Percentiles rank a stretch among this genome's conserved stretches.
Evolutionary conservation across 805 yeast species (phyloP).

Genomic region (Monosporozyma servazzii): DNA sequence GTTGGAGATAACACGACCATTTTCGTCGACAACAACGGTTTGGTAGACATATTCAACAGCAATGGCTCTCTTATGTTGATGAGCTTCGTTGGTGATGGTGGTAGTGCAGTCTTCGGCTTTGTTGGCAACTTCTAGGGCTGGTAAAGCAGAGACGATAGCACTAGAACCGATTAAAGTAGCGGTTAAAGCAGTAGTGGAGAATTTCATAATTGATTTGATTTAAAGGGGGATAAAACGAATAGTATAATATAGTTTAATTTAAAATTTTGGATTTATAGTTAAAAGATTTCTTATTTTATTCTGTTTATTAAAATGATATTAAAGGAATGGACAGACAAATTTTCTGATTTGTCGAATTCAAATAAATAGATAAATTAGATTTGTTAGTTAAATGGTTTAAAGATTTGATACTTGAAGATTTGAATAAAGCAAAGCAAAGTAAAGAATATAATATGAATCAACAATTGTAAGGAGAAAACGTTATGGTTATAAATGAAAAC

Average conservation of each 20-base stretch:
- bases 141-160: conserved; percentile 25
- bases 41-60: conserved; percentile 46
- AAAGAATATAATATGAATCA: background rate
- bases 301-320: background rate
- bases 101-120: conserved; percentile 23
- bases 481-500: background rate
- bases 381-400: background rate
- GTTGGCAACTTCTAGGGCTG: conserved; percentile 7
- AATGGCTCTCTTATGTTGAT: conserved; percentile 44
- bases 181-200: conserved; percentile 27
- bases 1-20: conserved; percentile 7
- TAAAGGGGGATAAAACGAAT: background rate
- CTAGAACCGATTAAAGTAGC: conserved; percentile 27
- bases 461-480: background rate
- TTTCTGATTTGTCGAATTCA: background rate
- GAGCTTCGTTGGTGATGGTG: conserved; percentile 27
- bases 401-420: background rate
- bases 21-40: conserved; percentile 43
- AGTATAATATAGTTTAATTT: background rate
- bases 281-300: background rate
- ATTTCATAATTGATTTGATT: conserved; percentile 22
- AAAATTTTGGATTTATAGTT: background rate
- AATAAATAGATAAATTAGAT: background rate
- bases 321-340: conserved; percentile 1
- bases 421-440: background rate